Percentiles rank a stretch among this genome's conserved stretches.
Evolutionary conservation across 768 basidiomycete species (phyloP).

Genomic region (Sarcomyxa edulis): DNA sequence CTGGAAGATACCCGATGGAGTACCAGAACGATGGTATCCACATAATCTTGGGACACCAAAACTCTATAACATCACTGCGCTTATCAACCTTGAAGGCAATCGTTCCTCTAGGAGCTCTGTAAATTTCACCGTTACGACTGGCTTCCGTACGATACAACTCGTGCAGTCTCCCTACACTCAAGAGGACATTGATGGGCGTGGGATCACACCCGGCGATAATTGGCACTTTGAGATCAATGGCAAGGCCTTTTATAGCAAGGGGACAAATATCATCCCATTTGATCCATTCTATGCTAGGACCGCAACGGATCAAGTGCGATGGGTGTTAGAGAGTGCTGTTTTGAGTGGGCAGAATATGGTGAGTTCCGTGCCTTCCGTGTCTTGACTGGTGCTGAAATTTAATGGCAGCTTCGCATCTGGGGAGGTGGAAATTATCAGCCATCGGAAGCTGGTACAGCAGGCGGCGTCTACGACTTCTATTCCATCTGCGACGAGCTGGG

Average conservation of each 20-base stretch:
- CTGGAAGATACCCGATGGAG: slow-evolving; percentile 39
- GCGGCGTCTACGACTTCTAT: slow-evolving; percentile 53
- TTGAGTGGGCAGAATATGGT: slow-evolving; percentile 58
- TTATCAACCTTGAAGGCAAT: slow-evolving; percentile 31
- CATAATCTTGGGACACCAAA: slow-evolving; percentile 50
- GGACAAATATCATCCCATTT: slow-evolving; percentile 57
- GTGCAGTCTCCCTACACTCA: slow-evolving; percentile 42
- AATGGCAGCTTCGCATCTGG: slow-evolving; percentile 50
- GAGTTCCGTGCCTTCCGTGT: slow-evolving; percentile 12
- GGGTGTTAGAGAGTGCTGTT: slow-evolving; percentile 52
- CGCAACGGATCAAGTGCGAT: slow-evolving; percentile 43
- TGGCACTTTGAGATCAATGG: slow-evolving; percentile 61
- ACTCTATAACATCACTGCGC: slow-evolving; percentile 45
- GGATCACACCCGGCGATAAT: slow-evolving; percentile 55
- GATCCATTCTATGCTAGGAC: slow-evolving; percentile 54
- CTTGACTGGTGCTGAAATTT: too few species aligned
- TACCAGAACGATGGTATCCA: slow-evolving; percentile 50
- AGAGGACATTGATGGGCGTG: slow-evolving; percentile 35
- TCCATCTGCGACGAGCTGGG: slow-evolving; percentile 55
- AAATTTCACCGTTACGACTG: slow-evolving; percentile 39
- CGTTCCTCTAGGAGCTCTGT: slow-evolving; percentile 18
- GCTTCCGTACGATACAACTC: slow-evolving; percentile 56
- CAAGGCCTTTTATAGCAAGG: slow-evolving; percentile 46
- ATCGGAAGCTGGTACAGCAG: slow-evolving; percentile 28
- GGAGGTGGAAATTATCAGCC: slow-evolving; percentile 53